These are phyloP conservation scores for Polytrichum commune DNA, from an alignment of 225 moss, liverwort and hornwort genomes.

Conservation along the genomic window DNA sequence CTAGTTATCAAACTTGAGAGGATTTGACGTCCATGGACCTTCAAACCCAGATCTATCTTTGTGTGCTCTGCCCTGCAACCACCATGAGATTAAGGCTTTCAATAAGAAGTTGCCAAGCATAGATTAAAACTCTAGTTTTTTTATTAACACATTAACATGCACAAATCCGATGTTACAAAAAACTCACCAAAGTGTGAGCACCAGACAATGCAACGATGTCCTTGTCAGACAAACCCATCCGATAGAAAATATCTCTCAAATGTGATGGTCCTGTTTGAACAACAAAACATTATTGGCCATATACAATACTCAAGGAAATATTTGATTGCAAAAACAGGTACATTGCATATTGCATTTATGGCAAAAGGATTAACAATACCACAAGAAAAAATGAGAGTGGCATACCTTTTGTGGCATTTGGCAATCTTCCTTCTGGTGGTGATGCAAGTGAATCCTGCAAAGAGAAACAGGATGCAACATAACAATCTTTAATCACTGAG, in stretches of 20 bases:
- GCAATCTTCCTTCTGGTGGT: conserved; percentile 82
- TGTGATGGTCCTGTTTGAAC: conserved; percentile 67
- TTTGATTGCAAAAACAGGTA: too few relatives aligned
- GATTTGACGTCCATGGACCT: conserved; percentile 83
- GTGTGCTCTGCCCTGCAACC: conserved; percentile 72
- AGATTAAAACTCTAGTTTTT: background rate
- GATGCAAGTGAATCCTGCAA: conserved; percentile 77
- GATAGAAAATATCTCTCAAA: conserved; percentile 79
- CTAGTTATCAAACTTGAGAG: conserved; percentile 91
- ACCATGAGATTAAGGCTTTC: conserved; percentile 1
- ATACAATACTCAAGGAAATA: background rate
- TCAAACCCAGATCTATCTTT: conserved; percentile 92
- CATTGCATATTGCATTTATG: too few relatives aligned
- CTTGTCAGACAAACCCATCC: conserved; percentile 87
- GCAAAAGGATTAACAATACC: too few relatives aligned
- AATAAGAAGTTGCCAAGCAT: conserved; percentile 11
- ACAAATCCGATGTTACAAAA: background rate
- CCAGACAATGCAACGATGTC: conserved; percentile 96
- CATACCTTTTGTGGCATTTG: conserved; percentile 63
- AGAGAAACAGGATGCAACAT: background rate
- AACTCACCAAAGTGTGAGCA: conserved; percentile 75
- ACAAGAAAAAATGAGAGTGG: background rate
- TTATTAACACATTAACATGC: background rate
- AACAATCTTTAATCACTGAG: background rate
- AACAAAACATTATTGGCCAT: conserved; percentile 1